A percentile compares a stretch with the other conserved stretches of the same genome.
Evolutionary conservation across 805 yeast species (phyloP).

Genomic region (Metschnikowia aberdeeniae): DNA sequence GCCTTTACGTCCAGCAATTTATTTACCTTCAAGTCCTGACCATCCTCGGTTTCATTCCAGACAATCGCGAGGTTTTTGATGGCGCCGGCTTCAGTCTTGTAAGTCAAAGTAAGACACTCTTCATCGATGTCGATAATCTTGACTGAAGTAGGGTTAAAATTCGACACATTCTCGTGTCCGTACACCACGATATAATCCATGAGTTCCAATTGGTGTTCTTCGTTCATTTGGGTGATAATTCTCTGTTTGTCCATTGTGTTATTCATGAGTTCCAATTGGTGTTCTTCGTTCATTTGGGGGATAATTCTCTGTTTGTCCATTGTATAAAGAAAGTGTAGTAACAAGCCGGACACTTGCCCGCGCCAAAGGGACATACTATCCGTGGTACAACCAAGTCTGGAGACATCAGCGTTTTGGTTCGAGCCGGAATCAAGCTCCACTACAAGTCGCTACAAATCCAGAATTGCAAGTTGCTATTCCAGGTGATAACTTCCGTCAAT

Average conservation of each 20-base stretch:
- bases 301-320: too few relatives aligned
- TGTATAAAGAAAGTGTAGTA: background rate
- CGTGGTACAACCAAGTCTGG: too few relatives aligned
- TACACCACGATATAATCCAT: conserved; percentile 69
- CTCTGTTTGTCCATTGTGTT: too few relatives aligned
- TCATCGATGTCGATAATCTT: conserved; percentile 25
- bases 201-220: conserved; percentile 66
- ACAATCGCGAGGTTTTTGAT: conserved; percentile 16
- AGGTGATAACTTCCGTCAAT: too few relatives aligned
- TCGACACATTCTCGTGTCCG: conserved; percentile 47
- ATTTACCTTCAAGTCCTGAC: conserved; percentile 24
- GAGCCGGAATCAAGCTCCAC: too few relatives aligned
- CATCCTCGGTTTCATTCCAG: conserved; percentile 29
- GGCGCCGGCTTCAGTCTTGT: conserved; percentile 13
- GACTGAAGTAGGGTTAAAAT: conserved; percentile 37
- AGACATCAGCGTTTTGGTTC: too few relatives aligned
- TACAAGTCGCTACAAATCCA: too few relatives aligned
- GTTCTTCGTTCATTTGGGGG: too few relatives aligned
- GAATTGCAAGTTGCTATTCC: too few relatives aligned
- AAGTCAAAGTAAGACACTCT: conserved; percentile 22
- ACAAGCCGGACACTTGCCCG: too few relatives aligned
- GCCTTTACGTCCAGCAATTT: conserved; percentile 36
- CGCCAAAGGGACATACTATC: too few relatives aligned
- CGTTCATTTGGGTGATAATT: conserved; percentile 76
- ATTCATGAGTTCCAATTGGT: too few relatives aligned